Conservation (phyloP, 2,329 filamentous ascomycete genomes). For the Neobulgaria alba region DNA sequence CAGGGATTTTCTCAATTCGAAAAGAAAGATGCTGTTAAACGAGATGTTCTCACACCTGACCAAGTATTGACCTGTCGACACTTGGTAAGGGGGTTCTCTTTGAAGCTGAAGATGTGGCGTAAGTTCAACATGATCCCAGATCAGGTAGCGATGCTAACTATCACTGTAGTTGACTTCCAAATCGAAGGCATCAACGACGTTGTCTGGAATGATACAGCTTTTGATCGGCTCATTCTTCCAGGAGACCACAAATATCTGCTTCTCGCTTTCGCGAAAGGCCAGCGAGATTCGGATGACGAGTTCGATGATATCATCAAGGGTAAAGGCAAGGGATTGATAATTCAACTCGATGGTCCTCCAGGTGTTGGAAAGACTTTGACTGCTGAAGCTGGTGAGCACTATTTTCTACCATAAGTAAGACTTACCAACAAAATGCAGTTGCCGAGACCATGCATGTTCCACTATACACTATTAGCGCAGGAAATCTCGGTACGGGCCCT, state of each 20-base stretch:
- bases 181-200: neutral
- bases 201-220: neutral
- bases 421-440: no score
- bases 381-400: neutral
- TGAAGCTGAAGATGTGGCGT: constrained; percentile 1
- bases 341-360: neutral
- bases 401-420: no score
- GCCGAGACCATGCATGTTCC: constrained; percentile 21
- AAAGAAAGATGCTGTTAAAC: neutral
- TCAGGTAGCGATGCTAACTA: no score
- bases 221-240: neutral
- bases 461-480: constrained; percentile 32
- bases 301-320: constrained; percentile 1
- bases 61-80: neutral
- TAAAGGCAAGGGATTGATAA: neutral
- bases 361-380: neutral
- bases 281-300: neutral
- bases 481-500: constrained; percentile 39
- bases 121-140: no score
- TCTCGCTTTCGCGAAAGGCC: neutral
- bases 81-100: neutral
- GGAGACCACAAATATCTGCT: neutral
- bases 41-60: neutral
- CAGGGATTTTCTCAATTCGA: neutral
- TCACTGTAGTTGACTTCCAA: no score